Evolutionary conservation across 257 asterid species (phyloP).

Genomic region (Lavandula angustifolia): DNA sequence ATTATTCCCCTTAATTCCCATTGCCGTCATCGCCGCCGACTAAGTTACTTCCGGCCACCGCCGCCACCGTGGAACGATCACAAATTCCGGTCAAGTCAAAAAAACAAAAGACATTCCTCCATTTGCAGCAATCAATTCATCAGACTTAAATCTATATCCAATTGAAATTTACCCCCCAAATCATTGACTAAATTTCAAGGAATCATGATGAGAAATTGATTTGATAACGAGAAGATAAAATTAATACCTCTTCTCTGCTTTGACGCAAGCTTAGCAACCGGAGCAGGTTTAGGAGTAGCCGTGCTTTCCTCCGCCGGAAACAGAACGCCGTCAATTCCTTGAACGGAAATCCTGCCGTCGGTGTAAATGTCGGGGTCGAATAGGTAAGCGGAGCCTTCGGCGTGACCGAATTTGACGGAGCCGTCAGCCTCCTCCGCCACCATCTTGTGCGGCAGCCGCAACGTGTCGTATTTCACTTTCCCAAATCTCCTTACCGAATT

Average conservation of each 20-base stretch:
- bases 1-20: conserved; percentile 36
- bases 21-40: conserved; percentile 18
- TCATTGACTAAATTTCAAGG: too few species aligned
- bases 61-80: conserved; percentile 21
- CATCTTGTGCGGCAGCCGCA: conserved; percentile 76
- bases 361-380: conserved; percentile 92
- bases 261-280: conserved; percentile 51
- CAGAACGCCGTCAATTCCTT: conserved; percentile 84
- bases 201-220: neutral
- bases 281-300: conserved; percentile 46
- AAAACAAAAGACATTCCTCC: too few species aligned
- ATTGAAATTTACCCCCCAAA: too few species aligned
- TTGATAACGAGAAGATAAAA: neutral
- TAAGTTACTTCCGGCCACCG: conserved; percentile 17
- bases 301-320: conserved; percentile 64
- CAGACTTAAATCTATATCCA: neutral
- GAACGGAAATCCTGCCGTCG: conserved; percentile 94
- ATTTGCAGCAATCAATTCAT: too few species aligned
- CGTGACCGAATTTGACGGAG: conserved; percentile 84
- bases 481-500: conserved; percentile 90
- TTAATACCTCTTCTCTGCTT: conserved; percentile 64
- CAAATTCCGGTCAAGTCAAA: conserved; percentile 25
- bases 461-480: conserved; percentile 68
- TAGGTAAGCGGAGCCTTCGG: conserved; percentile 70
- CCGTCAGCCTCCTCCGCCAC: conserved; percentile 96